Evolutionary conservation across 2,329 filamentous ascomycete species (phyloP).

Genomic region (Aspergillus pseudotamarii): DNA sequence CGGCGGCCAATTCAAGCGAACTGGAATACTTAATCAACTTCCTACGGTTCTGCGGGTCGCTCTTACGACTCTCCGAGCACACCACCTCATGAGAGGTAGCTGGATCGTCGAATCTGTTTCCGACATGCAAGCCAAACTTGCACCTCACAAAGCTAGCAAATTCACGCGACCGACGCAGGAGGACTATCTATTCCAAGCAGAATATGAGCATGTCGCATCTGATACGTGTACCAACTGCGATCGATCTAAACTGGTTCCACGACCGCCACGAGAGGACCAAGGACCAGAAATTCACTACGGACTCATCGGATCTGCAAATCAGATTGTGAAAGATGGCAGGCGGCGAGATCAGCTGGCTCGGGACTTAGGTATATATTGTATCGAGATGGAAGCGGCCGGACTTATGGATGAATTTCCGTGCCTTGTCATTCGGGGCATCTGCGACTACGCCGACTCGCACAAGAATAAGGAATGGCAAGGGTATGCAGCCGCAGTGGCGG

Average conservation of each 20-base stretch:
- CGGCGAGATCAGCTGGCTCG: conserved; percentile 1
- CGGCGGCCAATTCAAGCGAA: conserved; percentile 13
- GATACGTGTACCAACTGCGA: too few species aligned
- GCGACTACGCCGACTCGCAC: conserved; percentile 9
- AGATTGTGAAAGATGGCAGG: conserved; percentile 6
- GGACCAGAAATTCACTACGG: conserved; percentile 5
- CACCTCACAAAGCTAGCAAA: too few species aligned
- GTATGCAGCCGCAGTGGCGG: conserved; percentile 6
- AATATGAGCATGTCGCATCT: too few species aligned
- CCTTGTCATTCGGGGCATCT: conserved; percentile 9
- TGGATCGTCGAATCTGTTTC: too few species aligned
- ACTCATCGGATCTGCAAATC: conserved; percentile 11
- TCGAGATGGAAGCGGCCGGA: conserved; percentile 14
- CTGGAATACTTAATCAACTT: conserved; percentile 17
- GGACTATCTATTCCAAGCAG: too few species aligned
- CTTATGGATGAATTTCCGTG: conserved; percentile 12
- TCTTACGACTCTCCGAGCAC: too few species aligned
- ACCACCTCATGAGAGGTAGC: too few species aligned
- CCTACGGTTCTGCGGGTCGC: conserved; percentile 16
- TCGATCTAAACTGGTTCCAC: too few species aligned
- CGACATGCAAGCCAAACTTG: too few species aligned
- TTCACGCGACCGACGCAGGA: too few species aligned
- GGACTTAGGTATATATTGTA: conserved; percentile 1
- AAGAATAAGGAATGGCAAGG: conserved; percentile 9
- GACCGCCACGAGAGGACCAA: too few species aligned